Percentiles rank a stretch among this genome's conserved stretches.
Evolutionary conservation across 805 yeast genomes (phyloP).

Genomic region (Candida ipomoeae): DNA sequence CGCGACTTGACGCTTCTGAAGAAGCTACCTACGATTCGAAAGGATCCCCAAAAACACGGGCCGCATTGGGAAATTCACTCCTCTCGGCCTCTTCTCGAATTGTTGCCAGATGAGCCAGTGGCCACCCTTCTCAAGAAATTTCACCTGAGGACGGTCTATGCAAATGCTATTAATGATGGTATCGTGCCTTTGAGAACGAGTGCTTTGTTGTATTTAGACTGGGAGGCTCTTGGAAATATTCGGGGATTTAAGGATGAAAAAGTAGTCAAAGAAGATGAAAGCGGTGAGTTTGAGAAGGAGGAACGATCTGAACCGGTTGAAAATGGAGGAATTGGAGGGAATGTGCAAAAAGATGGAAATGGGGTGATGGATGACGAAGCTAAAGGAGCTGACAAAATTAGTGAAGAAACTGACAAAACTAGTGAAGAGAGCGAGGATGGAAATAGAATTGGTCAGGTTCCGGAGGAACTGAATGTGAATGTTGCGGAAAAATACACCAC

Average conservation of each 20-base stretch:
- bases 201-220: constrained; percentile 40
- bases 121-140: constrained; percentile 27
- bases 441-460: constrained; percentile 26
- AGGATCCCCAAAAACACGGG: constrained; percentile 4
- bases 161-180: constrained; percentile 44
- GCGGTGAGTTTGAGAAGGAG: not conserved
- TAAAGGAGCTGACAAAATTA: not conserved
- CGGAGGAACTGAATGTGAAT: constrained; percentile 19
- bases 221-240: constrained; percentile 40
- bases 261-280: not conserved
- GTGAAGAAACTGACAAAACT: not conserved
- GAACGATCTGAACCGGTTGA: not conserved
- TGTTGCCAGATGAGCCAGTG: constrained; percentile 39
- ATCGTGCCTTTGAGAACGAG: constrained; percentile 44
- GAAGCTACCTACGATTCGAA: constrained; percentile 22
- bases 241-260: constrained; percentile 17
- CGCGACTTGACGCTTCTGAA: constrained; percentile 40
- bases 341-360: not conserved
- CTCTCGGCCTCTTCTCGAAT: constrained; percentile 31
- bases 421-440: not conserved
- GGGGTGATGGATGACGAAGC: not conserved
- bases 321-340: not conserved
- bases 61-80: constrained; percentile 8
- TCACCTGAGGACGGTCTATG: constrained; percentile 35
- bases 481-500: constrained; percentile 12